Evolutionary conservation across 1,284 basidiomycete species (phyloP), one percentile per base, ranked within the genome.

Genomic region (Leccinum proliferum): DNA sequence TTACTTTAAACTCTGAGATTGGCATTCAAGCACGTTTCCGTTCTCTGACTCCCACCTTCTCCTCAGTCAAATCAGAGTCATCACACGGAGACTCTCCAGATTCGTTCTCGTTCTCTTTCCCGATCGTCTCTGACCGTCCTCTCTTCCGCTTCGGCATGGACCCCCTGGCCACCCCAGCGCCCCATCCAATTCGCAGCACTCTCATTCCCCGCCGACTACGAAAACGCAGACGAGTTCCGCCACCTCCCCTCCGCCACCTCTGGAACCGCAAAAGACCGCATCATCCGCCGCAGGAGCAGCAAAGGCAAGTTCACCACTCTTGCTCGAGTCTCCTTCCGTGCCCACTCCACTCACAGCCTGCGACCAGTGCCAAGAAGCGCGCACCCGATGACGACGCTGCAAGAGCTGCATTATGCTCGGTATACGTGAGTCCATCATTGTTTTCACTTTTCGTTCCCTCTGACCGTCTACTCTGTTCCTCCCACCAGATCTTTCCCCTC

Each of bases 401-500:
- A 87, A 87, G 71, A 89, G 83, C 69, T 92, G 90, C 70, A 76
- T 86, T 39, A 80, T 89, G 77, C 79, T 91, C 21, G 84, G 83
- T 58, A 88, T 87, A 53, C 72, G 89, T 89, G 68, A 77, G 85
- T 81, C 35, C 14, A 32, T 50, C 55, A 32, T 65, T 66, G 64
- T 63, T 58, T 62, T 34, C 52, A 73, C 68, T 39, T 59, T 25
- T 7, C 50, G 5, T 63, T 63, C 41, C 57, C 46, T 11, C 60
- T 15, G 25, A n/a, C 43, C 56, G 21, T 50, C 41, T 43, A 41
- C 39, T 43, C 41, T 32, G 1, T n/a, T 43, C 11, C 46, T 21
- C 18, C 25, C 29, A 32, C 52, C 21, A 43, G 14, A 29, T 55
- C 52, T 55, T 8, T 8, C 8, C 52, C 52, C 52, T 29, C 6